These are phyloP conservation scores for Potentilla sterilis DNA, from an alignment of 306 rosid genomes.

Conservation along the genomic window DNA sequence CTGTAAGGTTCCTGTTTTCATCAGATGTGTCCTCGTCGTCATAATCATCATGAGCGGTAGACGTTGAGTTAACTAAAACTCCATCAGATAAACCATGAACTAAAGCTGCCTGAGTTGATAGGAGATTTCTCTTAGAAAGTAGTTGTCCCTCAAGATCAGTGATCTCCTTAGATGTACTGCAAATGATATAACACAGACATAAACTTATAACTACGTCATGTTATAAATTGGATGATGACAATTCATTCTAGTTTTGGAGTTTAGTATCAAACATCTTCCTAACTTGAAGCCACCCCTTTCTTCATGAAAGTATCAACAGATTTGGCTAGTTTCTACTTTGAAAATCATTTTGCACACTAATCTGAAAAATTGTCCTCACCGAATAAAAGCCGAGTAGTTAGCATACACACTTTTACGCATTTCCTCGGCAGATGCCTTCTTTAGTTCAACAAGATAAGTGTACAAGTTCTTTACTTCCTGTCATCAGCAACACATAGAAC, in stretches of 20 bases:
- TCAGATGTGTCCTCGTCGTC: constrained; percentile 35
- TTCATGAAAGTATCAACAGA: neutral
- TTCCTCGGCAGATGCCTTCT: constrained; percentile 97
- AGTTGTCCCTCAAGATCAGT: constrained; percentile 91
- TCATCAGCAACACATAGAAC: constrained; percentile 6
- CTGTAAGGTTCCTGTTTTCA: constrained; percentile 46
- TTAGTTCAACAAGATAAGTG: constrained; percentile 62
- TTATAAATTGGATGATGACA: neutral
- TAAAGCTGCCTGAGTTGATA: constrained; percentile 71
- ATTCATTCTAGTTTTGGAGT: neutral
- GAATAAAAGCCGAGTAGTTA: constrained; percentile 85
- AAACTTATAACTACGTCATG: neutral
- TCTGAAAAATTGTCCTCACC: constrained; percentile 39
- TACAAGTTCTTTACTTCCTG: constrained; percentile 78
- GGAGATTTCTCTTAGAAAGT: constrained; percentile 79
- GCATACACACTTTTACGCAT: constrained; percentile 93
- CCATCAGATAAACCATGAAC: constrained; percentile 84
- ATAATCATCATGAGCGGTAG: constrained; percentile 46
- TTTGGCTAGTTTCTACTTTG: neutral
- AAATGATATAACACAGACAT: neutral
- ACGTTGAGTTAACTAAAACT: constrained; percentile 41
- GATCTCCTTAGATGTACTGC: constrained; percentile 85
- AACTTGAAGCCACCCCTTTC: neutral
- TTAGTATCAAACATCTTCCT: neutral
- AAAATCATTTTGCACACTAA: neutral